A percentile compares a stretch with the other conserved stretches of the same genome.
Conservation (phyloP, 2,329 filamentous ascomycete species). For the Trichoderma koningii region DNA sequence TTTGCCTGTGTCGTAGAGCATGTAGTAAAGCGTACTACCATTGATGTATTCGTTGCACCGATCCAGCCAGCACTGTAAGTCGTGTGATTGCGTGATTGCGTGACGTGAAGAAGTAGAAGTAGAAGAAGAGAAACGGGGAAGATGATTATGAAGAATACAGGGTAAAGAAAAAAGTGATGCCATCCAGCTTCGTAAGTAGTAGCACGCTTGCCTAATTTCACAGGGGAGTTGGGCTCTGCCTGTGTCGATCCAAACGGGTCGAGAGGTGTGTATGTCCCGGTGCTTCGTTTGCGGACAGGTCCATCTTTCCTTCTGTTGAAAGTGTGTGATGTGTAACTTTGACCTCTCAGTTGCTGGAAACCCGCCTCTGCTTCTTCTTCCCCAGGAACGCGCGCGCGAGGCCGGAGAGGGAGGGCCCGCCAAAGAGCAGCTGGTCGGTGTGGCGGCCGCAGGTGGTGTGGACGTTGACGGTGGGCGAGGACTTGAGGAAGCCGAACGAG, state of each 20-base stretch:
- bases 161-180: background rate
- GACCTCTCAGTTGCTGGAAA: background rate
- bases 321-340: background rate
- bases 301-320: no score
- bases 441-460: constrained; percentile 59
- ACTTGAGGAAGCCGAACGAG: constrained; percentile 40
- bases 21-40: constrained; percentile 14
- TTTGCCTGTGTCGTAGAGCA: constrained; percentile 19
- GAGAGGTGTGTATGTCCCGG: no score
- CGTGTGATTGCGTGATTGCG: background rate
- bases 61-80: constrained; percentile 27
- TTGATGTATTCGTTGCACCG: constrained; percentile 13
- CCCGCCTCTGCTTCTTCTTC: constrained; percentile 12
- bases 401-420: constrained; percentile 50
- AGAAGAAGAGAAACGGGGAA: background rate
- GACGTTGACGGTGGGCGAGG: constrained; percentile 50
- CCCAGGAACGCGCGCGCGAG: constrained; percentile 40
- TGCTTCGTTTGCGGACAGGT: no score
- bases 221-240: no score
- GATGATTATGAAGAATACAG: background rate
- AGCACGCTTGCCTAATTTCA: no score
- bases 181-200: no score
- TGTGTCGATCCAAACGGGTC: background rate
- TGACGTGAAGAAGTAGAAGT: background rate
- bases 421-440: constrained; percentile 55